Percentiles rank a stretch among this genome's conserved stretches.
Evolutionary conservation across 768 basidiomycete genomes (phyloP).

Genomic region (Termitomyces sp.): DNA sequence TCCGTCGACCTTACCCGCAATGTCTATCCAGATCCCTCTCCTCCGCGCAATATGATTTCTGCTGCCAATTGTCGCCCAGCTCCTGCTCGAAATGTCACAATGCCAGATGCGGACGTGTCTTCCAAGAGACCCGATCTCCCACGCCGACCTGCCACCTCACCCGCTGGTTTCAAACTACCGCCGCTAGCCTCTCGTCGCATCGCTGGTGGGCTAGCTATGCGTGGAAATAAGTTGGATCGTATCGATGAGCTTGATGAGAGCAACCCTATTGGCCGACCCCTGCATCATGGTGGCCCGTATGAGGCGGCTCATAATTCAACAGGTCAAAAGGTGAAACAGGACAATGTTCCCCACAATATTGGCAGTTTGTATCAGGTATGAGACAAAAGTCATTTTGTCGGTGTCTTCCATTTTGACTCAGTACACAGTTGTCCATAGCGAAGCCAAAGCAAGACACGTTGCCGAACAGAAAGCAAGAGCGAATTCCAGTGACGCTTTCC

Average conservation of each 20-base stretch:
- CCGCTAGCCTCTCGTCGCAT: constrained; percentile 10
- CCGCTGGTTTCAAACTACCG: constrained; percentile 16
- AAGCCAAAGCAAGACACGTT: neutral
- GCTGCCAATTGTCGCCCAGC: constrained; percentile 10
- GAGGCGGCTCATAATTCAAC: constrained; percentile 45
- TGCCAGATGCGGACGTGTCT: constrained; percentile 10
- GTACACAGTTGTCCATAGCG: neutral
- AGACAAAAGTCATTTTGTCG: neutral
- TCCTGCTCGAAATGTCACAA: constrained; percentile 11
- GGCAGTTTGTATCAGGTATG: constrained; percentile 16
- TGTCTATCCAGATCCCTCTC: constrained; percentile 4
- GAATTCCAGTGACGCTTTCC: constrained; percentile 5
- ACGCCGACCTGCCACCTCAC: constrained; percentile 18
- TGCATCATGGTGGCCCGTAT: constrained; percentile 75
- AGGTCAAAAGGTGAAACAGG: constrained; percentile 15
- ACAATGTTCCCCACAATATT: constrained; percentile 18
- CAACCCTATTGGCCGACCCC: constrained; percentile 55
- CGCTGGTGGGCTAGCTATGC: constrained; percentile 12
- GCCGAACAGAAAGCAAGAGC: constrained; percentile 3
- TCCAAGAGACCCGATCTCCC: constrained; percentile 15
- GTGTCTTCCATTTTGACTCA: constrained; percentile 1
- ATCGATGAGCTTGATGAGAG: constrained; percentile 79
- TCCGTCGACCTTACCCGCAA: constrained; percentile 7
- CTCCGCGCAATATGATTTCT: constrained; percentile 2
- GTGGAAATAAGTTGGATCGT: constrained; percentile 44